These are phyloP conservation scores for Ogataea henricii DNA, from an alignment of 805 yeast species.

Conservation along the genomic window DNA sequence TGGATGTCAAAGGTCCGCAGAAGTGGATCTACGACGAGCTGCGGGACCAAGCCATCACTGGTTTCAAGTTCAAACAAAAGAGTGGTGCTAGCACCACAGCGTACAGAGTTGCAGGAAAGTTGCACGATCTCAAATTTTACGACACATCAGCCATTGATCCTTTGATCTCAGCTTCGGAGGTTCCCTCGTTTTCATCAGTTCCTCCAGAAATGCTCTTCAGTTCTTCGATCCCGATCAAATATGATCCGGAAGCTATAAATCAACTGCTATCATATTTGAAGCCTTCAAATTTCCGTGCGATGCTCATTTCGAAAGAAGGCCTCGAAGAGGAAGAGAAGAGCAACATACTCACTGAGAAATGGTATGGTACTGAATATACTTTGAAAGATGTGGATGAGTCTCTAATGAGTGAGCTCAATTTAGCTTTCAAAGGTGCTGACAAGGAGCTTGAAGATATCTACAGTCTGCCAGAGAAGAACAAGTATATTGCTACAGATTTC, in stretches of 20 bases:
- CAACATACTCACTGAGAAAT: slow-evolving; percentile 59
- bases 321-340: slow-evolving; percentile 45
- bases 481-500: slow-evolving; percentile 80
- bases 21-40: slow-evolving; percentile 82
- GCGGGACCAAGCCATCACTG: slow-evolving; percentile 62
- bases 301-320: slow-evolving; percentile 50
- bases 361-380: slow-evolving; percentile 89
- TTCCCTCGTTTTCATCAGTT: slow-evolving; percentile 35
- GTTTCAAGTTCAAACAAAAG: slow-evolving; percentile 82
- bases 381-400: slow-evolving; percentile 45
- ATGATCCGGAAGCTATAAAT: slow-evolving; percentile 54
- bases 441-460: slow-evolving; percentile 40
- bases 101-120: slow-evolving; percentile 42
- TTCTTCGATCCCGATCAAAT: slow-evolving; percentile 54
- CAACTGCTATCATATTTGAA: slow-evolving; percentile 51
- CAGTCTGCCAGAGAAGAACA: slow-evolving; percentile 67
- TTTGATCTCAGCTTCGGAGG: neutral
- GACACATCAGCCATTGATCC: slow-evolving; percentile 24
- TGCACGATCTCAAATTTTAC: slow-evolving; percentile 30
- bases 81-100: slow-evolving; percentile 70
- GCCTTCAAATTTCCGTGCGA: slow-evolving; percentile 61
- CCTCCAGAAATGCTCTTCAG: slow-evolving; percentile 70
- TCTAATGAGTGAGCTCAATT: slow-evolving; percentile 38
- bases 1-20: slow-evolving; percentile 61
- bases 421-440: slow-evolving; percentile 32